A percentile compares a stretch with the other conserved stretches of the same genome.
Evolutionary conservation across 2,329 filamentous ascomycete species (phyloP).

Genomic region (Cytospora schulzeri): DNA sequence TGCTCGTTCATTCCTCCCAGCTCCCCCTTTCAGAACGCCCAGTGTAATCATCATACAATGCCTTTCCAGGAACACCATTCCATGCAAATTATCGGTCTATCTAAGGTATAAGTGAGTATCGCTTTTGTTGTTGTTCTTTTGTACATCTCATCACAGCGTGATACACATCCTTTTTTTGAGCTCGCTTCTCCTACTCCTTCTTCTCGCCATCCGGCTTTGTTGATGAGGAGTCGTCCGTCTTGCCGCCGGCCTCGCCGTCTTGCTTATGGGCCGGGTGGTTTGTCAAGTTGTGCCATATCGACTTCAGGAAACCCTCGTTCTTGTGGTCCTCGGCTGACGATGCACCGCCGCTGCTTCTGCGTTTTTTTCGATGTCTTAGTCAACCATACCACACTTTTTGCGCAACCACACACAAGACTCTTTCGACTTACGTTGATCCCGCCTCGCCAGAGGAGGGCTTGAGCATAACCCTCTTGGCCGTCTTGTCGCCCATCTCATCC

Average conservation of each 20-base stretch:
- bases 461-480: slow-evolving; percentile 83
- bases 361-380: background rate
- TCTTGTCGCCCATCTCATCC: slow-evolving; percentile 93
- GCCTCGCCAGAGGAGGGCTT: slow-evolving; percentile 24
- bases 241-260: slow-evolving; percentile 35
- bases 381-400: slow-evolving; percentile 14
- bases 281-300: slow-evolving; percentile 90
- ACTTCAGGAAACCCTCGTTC: slow-evolving; percentile 89
- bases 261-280: slow-evolving; percentile 65
- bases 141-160: slow-evolving; percentile 15
- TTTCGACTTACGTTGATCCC: slow-evolving; percentile 45
- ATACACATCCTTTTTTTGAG: slow-evolving; percentile 17
- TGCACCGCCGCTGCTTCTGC: slow-evolving; percentile 4
- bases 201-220: slow-evolving; percentile 26
- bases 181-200: slow-evolving; percentile 5
- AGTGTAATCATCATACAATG: slow-evolving; percentile 10
- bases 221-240: slow-evolving; percentile 19
- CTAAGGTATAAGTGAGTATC: slow-evolving; percentile 20
- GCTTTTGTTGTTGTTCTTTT: too few species aligned
- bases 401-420: slow-evolving; percentile 5
- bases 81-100: slow-evolving; percentile 24
- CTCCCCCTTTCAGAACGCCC: slow-evolving; percentile 13
- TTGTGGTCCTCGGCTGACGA: slow-evolving; percentile 57
- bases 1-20: slow-evolving; percentile 4
- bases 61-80: slow-evolving; percentile 19